phyloP scores from a whole-genome alignment of 345 rosid species.

The Anastatica hierochuntica region DNA sequence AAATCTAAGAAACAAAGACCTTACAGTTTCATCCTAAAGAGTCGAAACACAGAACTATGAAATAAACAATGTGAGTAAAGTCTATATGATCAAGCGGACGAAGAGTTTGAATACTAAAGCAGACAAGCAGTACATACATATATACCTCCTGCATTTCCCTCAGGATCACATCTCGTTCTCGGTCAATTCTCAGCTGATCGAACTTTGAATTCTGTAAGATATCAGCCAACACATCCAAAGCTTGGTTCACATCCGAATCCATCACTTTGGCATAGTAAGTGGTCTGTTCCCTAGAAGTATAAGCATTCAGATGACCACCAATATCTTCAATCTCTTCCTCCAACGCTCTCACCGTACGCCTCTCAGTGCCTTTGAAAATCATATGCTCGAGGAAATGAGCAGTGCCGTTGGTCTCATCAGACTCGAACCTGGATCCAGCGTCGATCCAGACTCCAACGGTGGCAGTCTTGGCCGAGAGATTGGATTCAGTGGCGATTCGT shows the following conservation, averaged over 20 bases:
- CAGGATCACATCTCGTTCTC: conserved; percentile 67
- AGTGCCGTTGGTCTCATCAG: conserved; percentile 78
- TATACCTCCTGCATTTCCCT: conserved; percentile 81
- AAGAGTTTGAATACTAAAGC: not conserved
- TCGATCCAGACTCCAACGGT: conserved; percentile 99
- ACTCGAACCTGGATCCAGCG: conserved; percentile 90
- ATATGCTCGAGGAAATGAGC: conserved; percentile 96
- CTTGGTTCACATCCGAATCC: conserved; percentile 63
- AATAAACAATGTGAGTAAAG: not conserved
- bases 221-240: conserved; percentile 76
- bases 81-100: too few relatives aligned
- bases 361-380: conserved; percentile 91
- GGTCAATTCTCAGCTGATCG: conserved; percentile 50
- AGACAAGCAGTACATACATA: conserved; percentile 14
- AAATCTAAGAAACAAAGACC: not conserved
- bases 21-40: not conserved
- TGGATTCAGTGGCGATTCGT: conserved; percentile 87
- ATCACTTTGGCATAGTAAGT: conserved; percentile 85
- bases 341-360: conserved; percentile 41
- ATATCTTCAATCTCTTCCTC: conserved; percentile 96
- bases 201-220: conserved; percentile 80
- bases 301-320: conserved; percentile 95
- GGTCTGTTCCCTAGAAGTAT: conserved; percentile 93
- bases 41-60: not conserved
- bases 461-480: conserved; percentile 59